Conservation (phyloP, 1,284 basidiomycete genomes). For the Sanghuangporus weigelae region DNA sequence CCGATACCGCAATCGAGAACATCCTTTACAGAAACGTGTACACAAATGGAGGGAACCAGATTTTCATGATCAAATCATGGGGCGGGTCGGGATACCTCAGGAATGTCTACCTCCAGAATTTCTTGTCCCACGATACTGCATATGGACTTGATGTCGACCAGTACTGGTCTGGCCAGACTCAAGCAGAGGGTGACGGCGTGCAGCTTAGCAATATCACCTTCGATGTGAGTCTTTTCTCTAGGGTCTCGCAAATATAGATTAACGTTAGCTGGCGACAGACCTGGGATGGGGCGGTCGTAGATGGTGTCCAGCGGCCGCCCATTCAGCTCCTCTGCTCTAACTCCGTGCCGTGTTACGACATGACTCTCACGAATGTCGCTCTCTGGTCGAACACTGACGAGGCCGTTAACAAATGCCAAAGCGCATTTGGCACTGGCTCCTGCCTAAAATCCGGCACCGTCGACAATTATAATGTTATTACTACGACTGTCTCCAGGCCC, state of each 20-base stretch:
- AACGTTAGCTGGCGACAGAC: conserved; percentile 20
- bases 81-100: conserved; percentile 30
- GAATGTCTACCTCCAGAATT: conserved; percentile 33
- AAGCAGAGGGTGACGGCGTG: conserved; percentile 26
- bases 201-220: conserved; percentile 29
- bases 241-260: neutral
- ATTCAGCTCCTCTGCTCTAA: conserved; percentile 30
- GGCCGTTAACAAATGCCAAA: conserved; percentile 30
- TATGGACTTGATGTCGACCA: conserved; percentile 32
- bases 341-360: conserved; percentile 29
- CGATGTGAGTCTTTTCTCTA: conserved; percentile 15
- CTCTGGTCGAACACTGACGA: conserved; percentile 28
- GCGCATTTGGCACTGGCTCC: conserved; percentile 30
- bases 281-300: conserved; percentile 30
- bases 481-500: conserved; percentile 24
- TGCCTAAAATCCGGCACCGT: conserved; percentile 26
- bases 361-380: conserved; percentile 29
- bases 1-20: conserved; percentile 29
- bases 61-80: conserved; percentile 35
- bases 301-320: conserved; percentile 28
- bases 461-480: conserved; percentile 25
- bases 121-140: conserved; percentile 30
- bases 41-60: conserved; percentile 32
- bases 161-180: conserved; percentile 24
- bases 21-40: conserved; percentile 30